These are phyloP conservation scores for Buxus sempervirens DNA, from an alignment of 164 flowering plant species.

Conservation along the genomic window DNA sequence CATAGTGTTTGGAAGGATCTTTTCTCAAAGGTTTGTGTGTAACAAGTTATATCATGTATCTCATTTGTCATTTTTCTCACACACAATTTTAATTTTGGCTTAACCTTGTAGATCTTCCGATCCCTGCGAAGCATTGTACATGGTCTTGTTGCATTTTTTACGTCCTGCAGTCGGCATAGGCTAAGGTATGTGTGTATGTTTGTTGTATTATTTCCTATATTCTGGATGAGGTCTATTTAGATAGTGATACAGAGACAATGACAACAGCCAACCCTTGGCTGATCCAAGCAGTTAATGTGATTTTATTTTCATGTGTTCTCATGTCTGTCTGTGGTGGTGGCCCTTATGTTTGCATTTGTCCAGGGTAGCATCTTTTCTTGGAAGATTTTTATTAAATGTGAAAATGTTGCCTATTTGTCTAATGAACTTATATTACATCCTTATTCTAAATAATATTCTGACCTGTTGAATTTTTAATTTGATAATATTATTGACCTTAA, in stretches of 20 bases:
- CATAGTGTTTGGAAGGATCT: constrained; percentile 21
- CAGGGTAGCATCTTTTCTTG: too few relatives aligned
- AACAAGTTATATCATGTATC: neutral
- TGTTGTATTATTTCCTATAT: neutral
- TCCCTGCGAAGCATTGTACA: constrained; percentile 20
- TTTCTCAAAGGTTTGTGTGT: constrained; percentile 14
- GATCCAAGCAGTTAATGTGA: neutral
- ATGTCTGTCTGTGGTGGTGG: too few relatives aligned
- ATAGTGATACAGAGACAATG: neutral
- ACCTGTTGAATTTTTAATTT: too few relatives aligned
- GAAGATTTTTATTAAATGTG: too few relatives aligned
- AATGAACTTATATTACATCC: too few relatives aligned
- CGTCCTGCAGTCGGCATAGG: constrained; percentile 24
- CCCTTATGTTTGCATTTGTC: too few relatives aligned
- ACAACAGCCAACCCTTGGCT: neutral
- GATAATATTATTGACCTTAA: too few relatives aligned
- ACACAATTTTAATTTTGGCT: neutral
- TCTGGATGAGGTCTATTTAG: neutral
- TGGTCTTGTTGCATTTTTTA: constrained; percentile 17
- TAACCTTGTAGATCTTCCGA: constrained; percentile 15
- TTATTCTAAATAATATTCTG: too few relatives aligned
- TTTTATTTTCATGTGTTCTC: too few relatives aligned
- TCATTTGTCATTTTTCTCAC: neutral
- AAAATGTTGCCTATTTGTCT: too few relatives aligned
- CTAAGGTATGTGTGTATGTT: constrained; percentile 11